A percentile compares a stretch with the other conserved stretches of the same genome.
phyloP scores from a whole-genome alignment of 305 asterid genomes.

The Withania somnifera region DNA sequence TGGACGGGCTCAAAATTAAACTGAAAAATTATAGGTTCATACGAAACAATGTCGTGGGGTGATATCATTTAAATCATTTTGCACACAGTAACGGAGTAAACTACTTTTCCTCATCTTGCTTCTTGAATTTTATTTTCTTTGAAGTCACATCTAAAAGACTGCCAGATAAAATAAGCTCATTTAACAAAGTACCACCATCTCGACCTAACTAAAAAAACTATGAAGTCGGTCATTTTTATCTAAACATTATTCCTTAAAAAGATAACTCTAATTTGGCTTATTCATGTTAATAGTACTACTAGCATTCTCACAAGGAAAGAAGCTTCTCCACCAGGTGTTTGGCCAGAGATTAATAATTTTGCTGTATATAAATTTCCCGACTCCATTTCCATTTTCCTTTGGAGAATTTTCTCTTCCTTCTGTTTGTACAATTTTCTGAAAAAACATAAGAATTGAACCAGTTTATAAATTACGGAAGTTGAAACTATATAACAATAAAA shows the following conservation, averaged over 20 bases:
- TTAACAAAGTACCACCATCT: too few species aligned
- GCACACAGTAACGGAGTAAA: too few species aligned
- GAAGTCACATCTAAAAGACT: too few species aligned
- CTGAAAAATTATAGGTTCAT: too few species aligned
- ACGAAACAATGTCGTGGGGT: too few species aligned
- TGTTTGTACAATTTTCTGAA: conserved; percentile 18
- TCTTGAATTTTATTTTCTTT: too few species aligned
- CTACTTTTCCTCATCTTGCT: too few species aligned
- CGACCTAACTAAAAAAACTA: too few species aligned
- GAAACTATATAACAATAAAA: not conserved
- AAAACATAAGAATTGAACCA: not conserved
- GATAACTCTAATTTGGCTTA: not conserved
- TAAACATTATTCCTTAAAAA: not conserved
- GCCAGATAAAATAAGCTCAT: too few species aligned
- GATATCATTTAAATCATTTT: too few species aligned
- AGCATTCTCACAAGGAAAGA: not conserved
- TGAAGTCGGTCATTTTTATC: not conserved
- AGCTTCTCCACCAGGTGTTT: conserved; percentile 31
- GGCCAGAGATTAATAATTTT: conserved; percentile 29
- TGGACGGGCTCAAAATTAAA: too few species aligned
- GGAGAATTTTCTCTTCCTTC: conserved; percentile 1
- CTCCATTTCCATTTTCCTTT: conserved; percentile 8
- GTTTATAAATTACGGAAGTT: not conserved
- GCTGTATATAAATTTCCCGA: conserved; percentile 26
- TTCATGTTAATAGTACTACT: not conserved